Percentiles rank a stretch among this genome's conserved stretches.
These are phyloP conservation scores for Psilocybe tampanensis DNA, from an alignment of 768 basidiomycete genomes.

Conservation along the genomic window DNA sequence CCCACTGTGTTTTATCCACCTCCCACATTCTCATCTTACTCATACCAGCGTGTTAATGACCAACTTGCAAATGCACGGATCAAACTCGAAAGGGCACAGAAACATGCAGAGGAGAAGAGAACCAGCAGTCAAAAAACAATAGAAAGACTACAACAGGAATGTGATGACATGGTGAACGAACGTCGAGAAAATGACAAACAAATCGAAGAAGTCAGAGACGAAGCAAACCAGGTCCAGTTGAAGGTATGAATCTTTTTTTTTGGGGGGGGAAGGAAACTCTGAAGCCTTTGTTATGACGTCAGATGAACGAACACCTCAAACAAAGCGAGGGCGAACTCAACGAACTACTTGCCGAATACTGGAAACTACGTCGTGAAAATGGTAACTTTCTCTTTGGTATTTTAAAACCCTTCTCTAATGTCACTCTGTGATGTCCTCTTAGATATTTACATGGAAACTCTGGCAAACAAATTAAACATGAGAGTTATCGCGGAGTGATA, in stretches of 20 bases:
- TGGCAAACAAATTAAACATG: slow-evolving; percentile 81
- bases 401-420: background rate
- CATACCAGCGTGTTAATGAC: slow-evolving; percentile 69
- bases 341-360: slow-evolving; percentile 82
- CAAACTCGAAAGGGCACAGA: slow-evolving; percentile 78
- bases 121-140: slow-evolving; percentile 72
- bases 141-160: slow-evolving; percentile 75
- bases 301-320: slow-evolving; percentile 81
- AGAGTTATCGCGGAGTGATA: slow-evolving; percentile 31
- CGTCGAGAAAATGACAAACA: slow-evolving; percentile 79
- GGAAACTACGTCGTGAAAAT: slow-evolving; percentile 75
- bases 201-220: slow-evolving; percentile 72
- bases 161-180: slow-evolving; percentile 76
- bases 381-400: slow-evolving; percentile 42
- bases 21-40: background rate
- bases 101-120: slow-evolving; percentile 81
- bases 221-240: slow-evolving; percentile 68
- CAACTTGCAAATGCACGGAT: slow-evolving; percentile 82
- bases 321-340: slow-evolving; percentile 79
- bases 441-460: slow-evolving; percentile 89
- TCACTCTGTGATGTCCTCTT: background rate
- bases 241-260: slow-evolving; percentile 45
- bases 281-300: slow-evolving; percentile 1
- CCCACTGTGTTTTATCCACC: background rate
- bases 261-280: no score